Base-by-base conservation (phyloP, 2,329 filamentous ascomycete genomes). In the Phialophora expanda region DNA sequence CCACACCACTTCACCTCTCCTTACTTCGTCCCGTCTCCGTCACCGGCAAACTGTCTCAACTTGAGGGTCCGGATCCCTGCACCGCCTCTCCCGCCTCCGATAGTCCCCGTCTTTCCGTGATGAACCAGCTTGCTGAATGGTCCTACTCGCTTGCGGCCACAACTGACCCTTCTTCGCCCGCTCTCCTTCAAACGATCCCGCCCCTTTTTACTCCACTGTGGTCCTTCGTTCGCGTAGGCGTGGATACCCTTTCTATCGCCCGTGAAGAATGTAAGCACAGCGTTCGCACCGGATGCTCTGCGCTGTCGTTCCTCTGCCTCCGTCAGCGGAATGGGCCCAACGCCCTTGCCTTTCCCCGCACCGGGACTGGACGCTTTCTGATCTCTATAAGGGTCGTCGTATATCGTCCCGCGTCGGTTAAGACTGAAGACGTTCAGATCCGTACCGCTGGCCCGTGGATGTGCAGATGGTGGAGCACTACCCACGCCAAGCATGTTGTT, bases 131-230 rank as follows among this genome's bases (percentile, higher is more conserved):
- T 64, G 64, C 64, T 61, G 62, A 69, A 69, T 0, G 67, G 67
- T 4, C 67, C 67, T 24, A 56, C 59, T 28, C 67, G 62, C 53
- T 62, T 65, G 17, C 20, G 48, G 3, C 28, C 30, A n/a, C 28
- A 50, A 28, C 28, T 48, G 28, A 54, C 59, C 12, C 32, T 53
- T 3, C 62, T 17, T 20, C 64, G 58, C 22, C 28, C 17, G 6
- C 38, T 44, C 22, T 61, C 46, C 56, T 67, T 64, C 28, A 60
- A 38, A 26, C 60, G 61, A 24, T 66, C 64, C 22, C 51, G 48
- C 1, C 67, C 69, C 20, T 67, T 69, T 17, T 66, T 64, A 46
- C 67, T 71, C 69, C 69, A 71, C n/a, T 63, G 64, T 12, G 69
- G 63, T 48, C 24, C 61, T 7, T 65, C 56, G 12, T 17, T 53